These are phyloP conservation scores for Fremontodendron californicum DNA, from an alignment of 345 rosid species.

Conservation along the genomic window DNA sequence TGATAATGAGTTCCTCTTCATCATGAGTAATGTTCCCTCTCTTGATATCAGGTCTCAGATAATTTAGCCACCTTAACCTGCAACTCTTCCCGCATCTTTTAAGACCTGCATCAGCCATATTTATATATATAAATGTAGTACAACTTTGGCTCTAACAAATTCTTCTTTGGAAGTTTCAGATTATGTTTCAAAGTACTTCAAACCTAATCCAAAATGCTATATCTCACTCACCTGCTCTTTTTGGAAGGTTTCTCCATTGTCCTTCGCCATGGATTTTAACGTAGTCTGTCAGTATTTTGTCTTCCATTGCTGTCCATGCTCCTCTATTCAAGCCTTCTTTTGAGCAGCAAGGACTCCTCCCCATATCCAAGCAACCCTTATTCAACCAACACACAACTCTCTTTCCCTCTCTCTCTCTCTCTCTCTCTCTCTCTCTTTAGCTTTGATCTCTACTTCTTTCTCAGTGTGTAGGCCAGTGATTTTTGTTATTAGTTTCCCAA, in stretches of 20 bases:
- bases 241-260: slow-evolving; percentile 42
- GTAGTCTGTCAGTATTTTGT: slow-evolving; percentile 31
- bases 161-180: not conserved
- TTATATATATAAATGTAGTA: not conserved
- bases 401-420: no score
- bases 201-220: not conserved
- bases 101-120: slow-evolving; percentile 21
- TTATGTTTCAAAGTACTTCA: not conserved
- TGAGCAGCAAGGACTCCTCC: slow-evolving; percentile 37
- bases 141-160: not conserved
- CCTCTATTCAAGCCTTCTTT: slow-evolving; percentile 37
- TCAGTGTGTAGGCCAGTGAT: not conserved
- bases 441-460: not conserved
- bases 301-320: slow-evolving; percentile 42
- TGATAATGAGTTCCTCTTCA: slow-evolving; percentile 50
- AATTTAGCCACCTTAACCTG: slow-evolving; percentile 52
- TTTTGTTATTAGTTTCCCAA: not conserved
- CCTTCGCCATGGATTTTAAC: slow-evolving; percentile 42
- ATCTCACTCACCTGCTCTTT: slow-evolving; percentile 32
- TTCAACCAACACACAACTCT: no score
- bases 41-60: slow-evolving; percentile 49
- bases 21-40: slow-evolving; percentile 48
- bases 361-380: slow-evolving; percentile 24
- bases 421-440: no score
- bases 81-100: slow-evolving; percentile 56